Percentiles rank a stretch among this genome's conserved stretches.
These are phyloP conservation scores for Tagetes patula DNA, from an alignment of 129 eudicot species.

Conservation along the genomic window DNA sequence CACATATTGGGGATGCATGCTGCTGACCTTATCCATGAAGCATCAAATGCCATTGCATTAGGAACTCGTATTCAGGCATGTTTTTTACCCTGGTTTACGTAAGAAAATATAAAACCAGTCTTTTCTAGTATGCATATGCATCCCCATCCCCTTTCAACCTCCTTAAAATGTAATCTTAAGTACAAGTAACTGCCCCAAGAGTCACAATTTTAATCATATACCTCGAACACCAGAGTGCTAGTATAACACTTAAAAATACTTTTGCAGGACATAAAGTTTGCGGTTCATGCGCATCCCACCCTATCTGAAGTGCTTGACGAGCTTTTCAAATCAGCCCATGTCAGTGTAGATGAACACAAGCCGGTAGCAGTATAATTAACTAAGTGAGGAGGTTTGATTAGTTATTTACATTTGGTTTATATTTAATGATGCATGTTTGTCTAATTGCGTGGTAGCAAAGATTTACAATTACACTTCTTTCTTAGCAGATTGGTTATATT, in stretches of 20 bases:
- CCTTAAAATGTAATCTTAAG: background rate
- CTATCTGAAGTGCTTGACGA: conserved; percentile 96
- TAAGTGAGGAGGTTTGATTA: conserved; percentile 9
- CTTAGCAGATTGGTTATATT: too few relatives aligned
- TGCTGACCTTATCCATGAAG: conserved; percentile 97
- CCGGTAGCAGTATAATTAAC: conserved; percentile 31
- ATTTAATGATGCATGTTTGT: conserved; percentile 1
- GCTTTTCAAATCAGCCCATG: conserved; percentile 75
- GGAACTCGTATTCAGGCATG: conserved; percentile 77
- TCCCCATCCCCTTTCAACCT: background rate
- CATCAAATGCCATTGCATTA: conserved; percentile 93
- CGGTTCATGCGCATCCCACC: conserved; percentile 99
- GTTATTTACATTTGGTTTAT: conserved; percentile 6
- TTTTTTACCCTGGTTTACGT: conserved; percentile 1
- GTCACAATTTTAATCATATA: background rate
- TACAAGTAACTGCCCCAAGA: background rate
- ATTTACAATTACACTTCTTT: background rate
- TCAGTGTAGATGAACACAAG: conserved; percentile 32
- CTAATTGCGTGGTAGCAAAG: background rate
- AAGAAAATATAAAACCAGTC: background rate
- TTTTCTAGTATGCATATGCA: background rate
- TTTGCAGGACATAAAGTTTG: conserved; percentile 81
- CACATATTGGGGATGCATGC: conserved; percentile 97
- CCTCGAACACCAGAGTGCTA: background rate
- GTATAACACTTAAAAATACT: background rate